Evolutionary conservation across 257 asterid genomes (phyloP).

Genomic region (Scutellaria minor): DNA sequence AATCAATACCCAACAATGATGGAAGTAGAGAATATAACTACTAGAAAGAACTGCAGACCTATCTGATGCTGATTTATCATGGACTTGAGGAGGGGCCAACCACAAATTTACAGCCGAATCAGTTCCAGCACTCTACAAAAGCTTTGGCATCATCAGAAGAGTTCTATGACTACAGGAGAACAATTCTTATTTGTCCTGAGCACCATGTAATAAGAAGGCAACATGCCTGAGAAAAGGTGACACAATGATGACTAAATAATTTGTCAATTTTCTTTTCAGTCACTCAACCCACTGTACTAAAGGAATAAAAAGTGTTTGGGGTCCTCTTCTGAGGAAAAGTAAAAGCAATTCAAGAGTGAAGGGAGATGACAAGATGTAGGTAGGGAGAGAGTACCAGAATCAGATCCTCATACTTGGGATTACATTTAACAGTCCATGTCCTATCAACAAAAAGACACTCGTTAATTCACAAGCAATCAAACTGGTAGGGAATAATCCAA

Average conservation of each 20-base stretch:
- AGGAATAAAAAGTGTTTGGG: not conserved
- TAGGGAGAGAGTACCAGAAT: conserved; percentile 74
- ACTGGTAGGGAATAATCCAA: conserved; percentile 16
- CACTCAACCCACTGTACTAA: conserved; percentile 17
- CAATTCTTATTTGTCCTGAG: conserved; percentile 26
- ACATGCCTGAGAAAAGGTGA: conserved; percentile 8
- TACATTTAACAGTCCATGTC: conserved; percentile 96
- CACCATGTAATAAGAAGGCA: conserved; percentile 26
- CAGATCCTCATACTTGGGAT: conserved; percentile 86
- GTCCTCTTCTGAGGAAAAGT: conserved; percentile 16
- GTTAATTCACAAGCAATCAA: conserved; percentile 24
- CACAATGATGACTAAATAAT: conserved; percentile 13
- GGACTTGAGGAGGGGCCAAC: conserved; percentile 58
- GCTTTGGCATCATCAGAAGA: conserved; percentile 42
- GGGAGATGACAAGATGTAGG: conserved; percentile 33
- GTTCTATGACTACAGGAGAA: conserved; percentile 34
- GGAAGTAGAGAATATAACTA: conserved; percentile 8
- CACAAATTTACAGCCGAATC: conserved; percentile 95
- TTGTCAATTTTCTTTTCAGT: conserved; percentile 22
- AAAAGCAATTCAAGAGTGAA: conserved; percentile 22
- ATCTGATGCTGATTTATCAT: conserved; percentile 50
- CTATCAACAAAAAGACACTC: conserved; percentile 53
- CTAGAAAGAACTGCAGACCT: conserved; percentile 50
- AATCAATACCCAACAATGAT: conserved; percentile 26
- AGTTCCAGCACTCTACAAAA: conserved; percentile 95